Conservation (phyloP, 768 basidiomycete species). For the Kwoniella sp. region DNA sequence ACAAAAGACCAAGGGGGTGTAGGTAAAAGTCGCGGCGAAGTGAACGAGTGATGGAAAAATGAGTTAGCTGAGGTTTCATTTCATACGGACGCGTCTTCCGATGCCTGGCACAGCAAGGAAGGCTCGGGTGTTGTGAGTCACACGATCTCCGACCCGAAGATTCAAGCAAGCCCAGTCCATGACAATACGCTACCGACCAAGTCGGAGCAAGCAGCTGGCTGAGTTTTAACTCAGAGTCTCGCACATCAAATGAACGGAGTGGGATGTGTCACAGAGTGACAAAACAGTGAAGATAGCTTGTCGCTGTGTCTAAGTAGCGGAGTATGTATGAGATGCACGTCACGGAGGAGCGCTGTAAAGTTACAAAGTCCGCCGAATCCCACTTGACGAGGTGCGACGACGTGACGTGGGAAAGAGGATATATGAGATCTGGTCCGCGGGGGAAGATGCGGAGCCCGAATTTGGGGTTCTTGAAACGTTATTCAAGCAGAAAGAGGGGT, state of each 20-base stretch:
- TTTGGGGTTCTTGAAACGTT: constrained; percentile 7
- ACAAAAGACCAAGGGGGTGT: too few relatives aligned
- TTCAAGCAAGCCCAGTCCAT: not conserved
- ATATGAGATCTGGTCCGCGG: not conserved
- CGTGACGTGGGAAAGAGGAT: not conserved
- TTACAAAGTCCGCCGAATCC: not conserved
- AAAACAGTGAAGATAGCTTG: not conserved
- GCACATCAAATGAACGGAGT: not conserved
- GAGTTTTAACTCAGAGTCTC: not conserved
- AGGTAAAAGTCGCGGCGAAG: too few relatives aligned
- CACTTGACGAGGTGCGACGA: not conserved
- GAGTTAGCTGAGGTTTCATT: not conserved
- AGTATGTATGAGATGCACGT: not conserved
- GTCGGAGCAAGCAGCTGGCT: not conserved
- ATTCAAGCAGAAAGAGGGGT: not conserved
- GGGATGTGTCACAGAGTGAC: not conserved
- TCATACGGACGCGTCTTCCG: not conserved
- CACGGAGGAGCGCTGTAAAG: not conserved
- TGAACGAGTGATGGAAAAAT: too few relatives aligned
- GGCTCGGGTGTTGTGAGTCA: not conserved
- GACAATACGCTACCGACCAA: not conserved
- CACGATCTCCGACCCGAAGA: not conserved
- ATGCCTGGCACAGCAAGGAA: not conserved
- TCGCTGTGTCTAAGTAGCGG: not conserved
- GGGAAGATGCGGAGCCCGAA: constrained; percentile 8